These are phyloP conservation scores for Arbutus unedo DNA, from an alignment of 148 eudicot genomes.

Conservation along the genomic window DNA sequence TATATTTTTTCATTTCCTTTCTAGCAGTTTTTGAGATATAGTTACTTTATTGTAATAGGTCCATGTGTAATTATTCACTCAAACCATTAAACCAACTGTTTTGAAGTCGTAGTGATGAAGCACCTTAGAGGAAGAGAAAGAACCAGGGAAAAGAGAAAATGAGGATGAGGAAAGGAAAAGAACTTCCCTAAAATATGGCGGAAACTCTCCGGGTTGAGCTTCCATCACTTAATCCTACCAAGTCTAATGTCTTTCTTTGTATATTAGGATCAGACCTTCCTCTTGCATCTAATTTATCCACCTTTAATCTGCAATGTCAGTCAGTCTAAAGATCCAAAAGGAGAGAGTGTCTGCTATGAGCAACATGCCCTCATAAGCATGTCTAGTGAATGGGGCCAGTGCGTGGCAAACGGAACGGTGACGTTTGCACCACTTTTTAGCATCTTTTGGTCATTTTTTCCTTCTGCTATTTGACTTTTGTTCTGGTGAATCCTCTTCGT, in stretches of 20 bases:
- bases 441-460: too few relatives aligned
- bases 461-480: too few relatives aligned
- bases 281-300: neutral
- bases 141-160: neutral
- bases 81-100: neutral
- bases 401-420: too few relatives aligned
- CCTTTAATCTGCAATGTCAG: conserved; percentile 4
- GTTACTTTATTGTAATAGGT: neutral
- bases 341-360: neutral
- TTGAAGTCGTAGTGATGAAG: neutral
- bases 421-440: too few relatives aligned
- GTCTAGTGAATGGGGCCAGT: neutral
- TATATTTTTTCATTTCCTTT: neutral
- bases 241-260: neutral
- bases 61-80: neutral
- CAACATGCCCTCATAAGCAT: neutral
- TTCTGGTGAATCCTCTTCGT: too few relatives aligned
- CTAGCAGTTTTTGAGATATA: neutral
- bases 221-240: neutral
- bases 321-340: neutral
- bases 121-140: conserved; percentile 2
- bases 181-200: neutral
- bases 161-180: neutral
- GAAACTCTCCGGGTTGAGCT: neutral
- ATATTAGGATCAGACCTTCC: conserved; percentile 1